Evolutionary conservation across 257 asterid species (phyloP), one percentile per base, ranked within the genome.

Genomic region (Apocynum venetum): DNA sequence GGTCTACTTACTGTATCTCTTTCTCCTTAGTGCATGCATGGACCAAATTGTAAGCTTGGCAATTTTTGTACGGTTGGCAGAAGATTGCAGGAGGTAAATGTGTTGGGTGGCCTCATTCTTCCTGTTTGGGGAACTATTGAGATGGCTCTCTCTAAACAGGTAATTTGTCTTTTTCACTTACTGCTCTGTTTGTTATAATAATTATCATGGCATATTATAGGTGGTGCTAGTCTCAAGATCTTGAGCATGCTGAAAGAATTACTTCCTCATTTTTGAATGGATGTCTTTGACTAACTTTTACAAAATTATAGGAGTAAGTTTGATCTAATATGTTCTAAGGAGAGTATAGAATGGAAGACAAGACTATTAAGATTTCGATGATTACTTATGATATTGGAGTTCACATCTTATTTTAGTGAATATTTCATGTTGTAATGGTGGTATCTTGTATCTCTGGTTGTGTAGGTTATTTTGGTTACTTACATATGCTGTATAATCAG

Each of bases 61-160:
- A 91, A 65, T 81, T 93, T 84, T 90, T 96, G 99, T 84, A 91
- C 93, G 51, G 92, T 91, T 56, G 99, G 99, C 59, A 89, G 88
- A 90, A 88, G 99, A 87, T 71, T 87, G 74, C 99, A 93, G 83
- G 99, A 96, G 88, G 98, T 90, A 80, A 88, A 96, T 89, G 90
- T 96, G 76, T 84, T 96, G 83, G 98, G 98, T 82, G 98, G 99
- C 67, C 96, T 93, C 71, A 93, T 96, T 85, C 98, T 96, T 85
- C 99, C 98, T 73, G 96, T 93, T 72, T 96, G 99, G 99, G 99
- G 98, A 75, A 91, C 97, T 63, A 80, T 93, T 67, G 97, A 90
- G 86, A 95, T 90, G 85, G 98, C 97, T 11, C 96, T 95, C 73
- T 86, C 96, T 72, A 95, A 91, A 89, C 98, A 93, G 97, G 99